phyloP scores from a whole-genome alignment of 1,284 basidiomycete genomes.

The Schizophyllum amplum region DNA sequence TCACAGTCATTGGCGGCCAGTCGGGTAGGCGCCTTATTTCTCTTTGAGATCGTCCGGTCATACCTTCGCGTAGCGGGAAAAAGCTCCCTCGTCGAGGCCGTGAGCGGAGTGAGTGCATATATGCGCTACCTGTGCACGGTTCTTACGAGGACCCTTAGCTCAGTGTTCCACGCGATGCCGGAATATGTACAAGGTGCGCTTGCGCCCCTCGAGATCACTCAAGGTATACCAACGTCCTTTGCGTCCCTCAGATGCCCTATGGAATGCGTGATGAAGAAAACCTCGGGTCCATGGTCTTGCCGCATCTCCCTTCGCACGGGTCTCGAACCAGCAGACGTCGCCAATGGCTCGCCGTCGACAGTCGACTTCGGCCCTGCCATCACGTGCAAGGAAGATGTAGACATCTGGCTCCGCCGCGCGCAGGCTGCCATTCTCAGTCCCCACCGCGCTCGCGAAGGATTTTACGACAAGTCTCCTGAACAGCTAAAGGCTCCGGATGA shows the following conservation, averaged over 20 bases:
- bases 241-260: constrained; percentile 53
- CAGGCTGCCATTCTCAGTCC: constrained; percentile 53
- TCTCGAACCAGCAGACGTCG: background rate
- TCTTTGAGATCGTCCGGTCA: too few relatives aligned
- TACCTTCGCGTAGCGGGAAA: constrained; percentile 49
- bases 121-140: background rate
- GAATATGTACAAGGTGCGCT: constrained; percentile 47
- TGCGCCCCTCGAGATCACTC: background rate
- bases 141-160: constrained; percentile 28
- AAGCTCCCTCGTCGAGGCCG: constrained; percentile 51
- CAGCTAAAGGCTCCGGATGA: constrained; percentile 17
- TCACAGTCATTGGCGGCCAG: constrained; percentile 53
- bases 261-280: constrained; percentile 42
- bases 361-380: constrained; percentile 30
- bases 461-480: constrained; percentile 16
- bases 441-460: constrained; percentile 19
- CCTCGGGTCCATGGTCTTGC: constrained; percentile 39
- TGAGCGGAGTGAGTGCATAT: constrained; percentile 37
- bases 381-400: constrained; percentile 32
- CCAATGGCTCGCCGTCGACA: constrained; percentile 6
- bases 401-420: constrained; percentile 47
- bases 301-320: constrained; percentile 33
- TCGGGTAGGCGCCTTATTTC: constrained; percentile 32
- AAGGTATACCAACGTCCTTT: constrained; percentile 1
- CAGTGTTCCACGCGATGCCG: constrained; percentile 49